phyloP scores from a whole-genome alignment of 2,329 filamentous ascomycete species.

The Mycosphaerella sp. region DNA sequence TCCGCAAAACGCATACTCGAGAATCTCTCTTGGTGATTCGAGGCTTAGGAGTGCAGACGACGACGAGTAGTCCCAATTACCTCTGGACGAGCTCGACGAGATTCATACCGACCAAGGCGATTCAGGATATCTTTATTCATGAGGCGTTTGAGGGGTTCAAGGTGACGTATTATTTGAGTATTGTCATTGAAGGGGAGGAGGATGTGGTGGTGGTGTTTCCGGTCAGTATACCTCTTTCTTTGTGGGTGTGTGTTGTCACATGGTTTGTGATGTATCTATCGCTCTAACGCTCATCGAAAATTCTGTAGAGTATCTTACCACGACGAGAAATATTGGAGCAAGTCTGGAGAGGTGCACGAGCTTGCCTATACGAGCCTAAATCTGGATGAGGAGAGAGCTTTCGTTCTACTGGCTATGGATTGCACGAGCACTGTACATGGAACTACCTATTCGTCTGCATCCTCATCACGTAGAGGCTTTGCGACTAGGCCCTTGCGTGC shows the following conservation, averaged over 20 bases:
- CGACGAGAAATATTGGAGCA: constrained; percentile 67
- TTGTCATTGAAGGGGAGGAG: constrained; percentile 82
- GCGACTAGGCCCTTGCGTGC: constrained; percentile 42
- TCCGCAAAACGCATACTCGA: constrained; percentile 44
- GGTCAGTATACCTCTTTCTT: constrained; percentile 37
- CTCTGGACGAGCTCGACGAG: constrained; percentile 56
- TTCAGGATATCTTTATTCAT: constrained; percentile 89
- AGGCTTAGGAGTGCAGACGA: constrained; percentile 85
- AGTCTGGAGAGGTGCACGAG: constrained; percentile 81
- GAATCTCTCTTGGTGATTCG: constrained; percentile 85
- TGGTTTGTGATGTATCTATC: neutral
- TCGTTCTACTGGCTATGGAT: neutral
- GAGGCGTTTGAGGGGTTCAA: constrained; percentile 92
- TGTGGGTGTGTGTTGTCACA: constrained; percentile 1
- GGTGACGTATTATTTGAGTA: constrained; percentile 79
- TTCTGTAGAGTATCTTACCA: constrained; percentile 58
- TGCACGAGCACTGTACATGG: neutral
- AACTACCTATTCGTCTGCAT: constrained; percentile 14
- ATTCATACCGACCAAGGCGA: constrained; percentile 84
- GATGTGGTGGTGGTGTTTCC: constrained; percentile 95
- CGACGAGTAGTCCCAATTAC: constrained; percentile 62
- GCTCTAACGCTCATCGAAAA: constrained; percentile 3
- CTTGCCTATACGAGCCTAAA: constrained; percentile 69
- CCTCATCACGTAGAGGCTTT: constrained; percentile 8
- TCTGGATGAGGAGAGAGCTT: constrained; percentile 30